Evolutionary conservation across 352 stramenopile species (phyloP).

Genomic region (Globisporangium heterothallicum): DNA sequence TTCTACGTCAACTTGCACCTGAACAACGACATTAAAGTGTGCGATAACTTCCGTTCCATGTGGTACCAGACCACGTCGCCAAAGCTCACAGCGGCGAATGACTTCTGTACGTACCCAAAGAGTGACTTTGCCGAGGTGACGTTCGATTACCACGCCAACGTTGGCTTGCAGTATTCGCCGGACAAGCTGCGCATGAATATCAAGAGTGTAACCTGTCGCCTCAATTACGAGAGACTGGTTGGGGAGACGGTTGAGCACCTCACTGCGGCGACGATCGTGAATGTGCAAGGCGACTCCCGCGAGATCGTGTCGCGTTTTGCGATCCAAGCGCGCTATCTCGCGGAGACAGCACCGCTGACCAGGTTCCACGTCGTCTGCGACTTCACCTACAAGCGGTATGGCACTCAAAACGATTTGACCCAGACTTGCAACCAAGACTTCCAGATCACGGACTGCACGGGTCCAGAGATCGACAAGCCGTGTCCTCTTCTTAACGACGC

Average conservation of each 20-base stretch:
- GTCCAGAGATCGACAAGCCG: slow-evolving; percentile 35
- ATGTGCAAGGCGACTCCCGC: slow-evolving; percentile 17
- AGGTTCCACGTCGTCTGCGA: slow-evolving; percentile 43
- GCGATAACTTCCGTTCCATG: slow-evolving; percentile 51
- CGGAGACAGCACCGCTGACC: slow-evolving; percentile 29
- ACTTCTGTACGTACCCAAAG: slow-evolving; percentile 39
- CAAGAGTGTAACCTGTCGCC: slow-evolving; percentile 32
- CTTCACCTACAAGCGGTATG: slow-evolving; percentile 43
- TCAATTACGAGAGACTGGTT: slow-evolving; percentile 20
- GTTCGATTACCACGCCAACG: slow-evolving; percentile 55
- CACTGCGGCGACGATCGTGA: slow-evolving; percentile 8
- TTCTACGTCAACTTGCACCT: slow-evolving; percentile 55
- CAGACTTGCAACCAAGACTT: slow-evolving; percentile 48
- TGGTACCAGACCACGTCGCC: slow-evolving; percentile 51
- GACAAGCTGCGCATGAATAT: slow-evolving; percentile 34
- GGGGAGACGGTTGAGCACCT: too few species aligned
- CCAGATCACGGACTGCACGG: slow-evolving; percentile 53
- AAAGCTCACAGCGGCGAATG: slow-evolving; percentile 20
- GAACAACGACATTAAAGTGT: slow-evolving; percentile 38
- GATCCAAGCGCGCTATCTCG: slow-evolving; percentile 31
- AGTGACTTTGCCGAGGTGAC: slow-evolving; percentile 61
- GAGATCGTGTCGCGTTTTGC: slow-evolving; percentile 52
- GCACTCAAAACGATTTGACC: neutral
- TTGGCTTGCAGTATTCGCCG: slow-evolving; percentile 30
- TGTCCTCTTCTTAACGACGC: slow-evolving; percentile 13